phyloP scores from a whole-genome alignment of 129 eudicot species.

The Flaveria sonorensis region DNA sequence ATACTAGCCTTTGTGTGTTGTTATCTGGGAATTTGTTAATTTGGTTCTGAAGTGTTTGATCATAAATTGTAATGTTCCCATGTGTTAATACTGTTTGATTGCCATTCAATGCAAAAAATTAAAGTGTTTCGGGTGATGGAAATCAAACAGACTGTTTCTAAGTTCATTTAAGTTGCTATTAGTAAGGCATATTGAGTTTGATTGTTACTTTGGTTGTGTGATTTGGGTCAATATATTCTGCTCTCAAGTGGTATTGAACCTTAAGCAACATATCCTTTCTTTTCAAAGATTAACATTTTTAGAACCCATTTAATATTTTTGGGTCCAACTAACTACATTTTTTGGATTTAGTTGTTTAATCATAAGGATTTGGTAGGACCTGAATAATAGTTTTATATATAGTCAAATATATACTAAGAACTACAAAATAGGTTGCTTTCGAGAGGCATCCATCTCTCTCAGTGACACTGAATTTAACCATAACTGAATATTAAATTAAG shows the following conservation, averaged over 20 bases:
- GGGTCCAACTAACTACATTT: neutral
- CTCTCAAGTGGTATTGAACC: neutral
- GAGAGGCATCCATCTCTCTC: neutral
- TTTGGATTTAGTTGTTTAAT: neutral
- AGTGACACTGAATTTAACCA: neutral
- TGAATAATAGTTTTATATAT: neutral
- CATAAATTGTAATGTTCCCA: neutral
- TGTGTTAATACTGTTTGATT: conserved; percentile 19
- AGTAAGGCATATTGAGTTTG: conserved; percentile 7
- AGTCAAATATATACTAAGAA: neutral
- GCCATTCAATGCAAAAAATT: conserved; percentile 5
- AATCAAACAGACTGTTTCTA: conserved; percentile 1
- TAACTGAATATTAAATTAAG: neutral
- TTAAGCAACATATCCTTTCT: neutral
- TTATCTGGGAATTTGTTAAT: neutral
- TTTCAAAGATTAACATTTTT: neutral
- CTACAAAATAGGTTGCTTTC: neutral
- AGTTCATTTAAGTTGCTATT: conserved; percentile 2
- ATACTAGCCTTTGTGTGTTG: neutral
- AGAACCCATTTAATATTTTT: neutral
- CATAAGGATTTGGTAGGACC: neutral
- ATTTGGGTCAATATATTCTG: neutral
- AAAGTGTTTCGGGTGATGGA: conserved; percentile 23
- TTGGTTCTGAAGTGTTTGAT: conserved; percentile 7
- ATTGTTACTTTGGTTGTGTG: neutral